Evolutionary conservation across 495 filamentous ascomycete genomes (phyloP).

Genomic region (Tuber umbilicatum): DNA sequence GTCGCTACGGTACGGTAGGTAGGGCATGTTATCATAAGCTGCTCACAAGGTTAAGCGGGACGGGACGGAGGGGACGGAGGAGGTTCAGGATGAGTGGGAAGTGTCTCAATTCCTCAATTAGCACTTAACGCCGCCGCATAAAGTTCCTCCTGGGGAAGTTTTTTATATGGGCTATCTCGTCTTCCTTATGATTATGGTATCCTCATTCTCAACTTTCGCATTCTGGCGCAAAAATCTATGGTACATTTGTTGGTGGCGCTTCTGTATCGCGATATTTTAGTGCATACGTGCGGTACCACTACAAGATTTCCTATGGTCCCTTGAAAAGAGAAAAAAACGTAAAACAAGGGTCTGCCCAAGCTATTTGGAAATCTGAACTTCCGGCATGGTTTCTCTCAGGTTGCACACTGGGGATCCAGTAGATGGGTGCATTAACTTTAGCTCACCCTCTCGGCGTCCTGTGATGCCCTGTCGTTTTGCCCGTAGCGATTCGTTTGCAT

Average conservation of each 20-base stretch:
- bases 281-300: not conserved
- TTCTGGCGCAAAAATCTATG: not conserved
- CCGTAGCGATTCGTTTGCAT: not conserved
- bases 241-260: not conserved
- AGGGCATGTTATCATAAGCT: not conserved
- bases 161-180: not conserved
- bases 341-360: not conserved
- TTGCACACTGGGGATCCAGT: not conserved
- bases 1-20: not conserved
- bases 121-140: conserved; percentile 5
- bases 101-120: not conserved
- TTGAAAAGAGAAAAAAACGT: not conserved
- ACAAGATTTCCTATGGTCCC: not conserved
- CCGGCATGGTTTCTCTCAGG: not conserved
- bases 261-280: conserved; percentile 1
- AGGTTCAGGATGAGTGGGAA: not conserved
- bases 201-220: conserved; percentile 3
- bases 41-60: not conserved
- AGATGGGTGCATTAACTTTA: not conserved
- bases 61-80: not conserved
- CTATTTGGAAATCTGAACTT: not conserved
- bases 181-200: not conserved
- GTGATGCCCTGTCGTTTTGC: not conserved
- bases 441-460: not conserved
- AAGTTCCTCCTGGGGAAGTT: not conserved